Evolutionary conservation across 208 protist species (phyloP), one percentile per base, ranked within the genome.

Genomic region (Trypanosoma theileri): DNA sequence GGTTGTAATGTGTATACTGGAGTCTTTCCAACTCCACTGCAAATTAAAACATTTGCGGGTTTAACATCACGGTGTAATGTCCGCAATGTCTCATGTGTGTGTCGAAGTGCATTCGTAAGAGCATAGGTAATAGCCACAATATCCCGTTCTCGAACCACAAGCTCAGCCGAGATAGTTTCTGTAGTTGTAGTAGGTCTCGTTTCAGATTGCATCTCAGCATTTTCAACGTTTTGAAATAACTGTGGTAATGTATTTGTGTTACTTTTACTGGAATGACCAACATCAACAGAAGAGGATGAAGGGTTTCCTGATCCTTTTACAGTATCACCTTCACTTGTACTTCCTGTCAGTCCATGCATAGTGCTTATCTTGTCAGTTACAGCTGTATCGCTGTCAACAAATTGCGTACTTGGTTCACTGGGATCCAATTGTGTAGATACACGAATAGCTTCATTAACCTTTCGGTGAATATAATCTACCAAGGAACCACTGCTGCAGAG

Each of bases 101-200:
- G 76, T 42, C 65, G 76, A 53, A 81, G 67, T 17, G 60, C 76
- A 62, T 73, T 69, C 10, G 62, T 22, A 41, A 77, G 46, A 9
- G 76, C 76, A 52, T 77, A 71, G 19, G 67, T n/a, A 52, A 81
- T 76, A n/a, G 76, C 64, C 6, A 77, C 66, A 62, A 81, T 57
- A 35, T 73, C 68, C 4, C 69, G 42, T 54, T 81, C 76, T 9
- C 66, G 48, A 53, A 81, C 48, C 24, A 55, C 66, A 58, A 81
- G 31, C 26, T 57, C 12, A 45, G 56, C 10, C 12, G 40, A 16
- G 22, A 66, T 45, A 35, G 51, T 14, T 12, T 53, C 26, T 28
- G 51, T 16, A 28, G 11, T 12, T 3, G 16, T 48, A 1, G 44
- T n/a, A 3, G 2, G 13, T 48, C 1, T 48, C 10, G 16, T 17